Evolutionary conservation across 2,329 filamentous ascomycete genomes (phyloP), one percentile per base, ranked within the genome.

Genomic region (Penicillium capsulatum): DNA sequence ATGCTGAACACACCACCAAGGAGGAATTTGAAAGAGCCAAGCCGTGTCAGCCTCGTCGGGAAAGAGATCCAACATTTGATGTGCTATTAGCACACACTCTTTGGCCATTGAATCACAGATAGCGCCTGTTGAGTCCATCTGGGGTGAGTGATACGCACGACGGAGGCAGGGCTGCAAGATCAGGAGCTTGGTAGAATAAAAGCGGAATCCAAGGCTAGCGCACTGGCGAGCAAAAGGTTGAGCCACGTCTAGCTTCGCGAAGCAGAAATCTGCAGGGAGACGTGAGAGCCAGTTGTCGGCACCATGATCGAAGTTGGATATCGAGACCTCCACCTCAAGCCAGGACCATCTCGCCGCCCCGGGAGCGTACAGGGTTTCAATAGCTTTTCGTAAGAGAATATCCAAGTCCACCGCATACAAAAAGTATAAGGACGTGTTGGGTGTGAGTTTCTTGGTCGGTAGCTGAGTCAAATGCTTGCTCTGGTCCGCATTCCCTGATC

Each of bases 81-180:
- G 55, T 3, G 66, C 65, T 4, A 54, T 48, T 6, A 60, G 50
- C 13, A 68, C 60, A 28, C 68, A 70, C 7, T 55, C 48, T 4
- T 42, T 40, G 7, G 66, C 66, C 42, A 63, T 61, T 9, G 47
- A 47, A 15, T 58, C 56, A 36, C 64, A 67, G 31, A 61, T 56
- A n/a, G 49, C 50, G 13, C 57, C 53, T 9, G 51, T n/a, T n/a
- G n/a, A 48, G 10, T 55, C 29, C 51, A 57, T 36, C 14, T 52
- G 42, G 7, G 54, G 43, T 14, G 59, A 42, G 16, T 60, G 56
- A 22, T 57, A 58, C 14, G 62, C 58, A n/a, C 61, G 62, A 38
- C 63, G 67, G 10, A 70, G 60, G 40, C 65, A 71, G 17, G 68
- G 69, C 29, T 69, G 67, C 31, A 65, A 56, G 17, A 70, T 63